These are phyloP conservation scores for Bipolaris victoriae DNA, from an alignment of 2,329 filamentous ascomycete genomes.

Conservation along the genomic window DNA sequence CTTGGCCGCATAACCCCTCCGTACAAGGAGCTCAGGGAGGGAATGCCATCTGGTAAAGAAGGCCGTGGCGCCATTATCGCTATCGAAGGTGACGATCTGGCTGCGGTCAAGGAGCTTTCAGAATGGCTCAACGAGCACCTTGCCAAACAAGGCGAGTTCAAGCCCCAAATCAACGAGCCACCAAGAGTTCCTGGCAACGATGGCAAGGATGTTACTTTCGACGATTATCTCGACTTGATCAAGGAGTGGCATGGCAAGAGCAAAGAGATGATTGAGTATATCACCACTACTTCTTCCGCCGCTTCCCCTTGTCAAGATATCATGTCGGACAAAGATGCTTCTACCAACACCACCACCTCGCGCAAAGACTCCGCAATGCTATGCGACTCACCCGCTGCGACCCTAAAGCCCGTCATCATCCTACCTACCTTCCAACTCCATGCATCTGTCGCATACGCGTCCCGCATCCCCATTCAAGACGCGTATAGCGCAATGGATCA, in stretches of 20 bases:
- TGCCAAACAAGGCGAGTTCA: slow-evolving; percentile 59
- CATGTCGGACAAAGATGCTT: slow-evolving; percentile 21
- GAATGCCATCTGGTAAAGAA: slow-evolving; percentile 38
- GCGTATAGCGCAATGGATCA: slow-evolving; percentile 83
- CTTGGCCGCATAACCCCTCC: slow-evolving; percentile 78
- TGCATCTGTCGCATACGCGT: slow-evolving; percentile 76
- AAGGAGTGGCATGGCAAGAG: slow-evolving; percentile 78
- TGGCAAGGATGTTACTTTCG: slow-evolving; percentile 46
- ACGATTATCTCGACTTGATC: slow-evolving; percentile 70
- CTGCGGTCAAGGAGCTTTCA: slow-evolving; percentile 70
- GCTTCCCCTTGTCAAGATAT: slow-evolving; percentile 7
- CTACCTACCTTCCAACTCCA: slow-evolving; percentile 81
- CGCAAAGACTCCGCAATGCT: slow-evolving; percentile 30
- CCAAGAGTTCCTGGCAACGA: slow-evolving; percentile 50
- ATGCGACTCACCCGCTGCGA: slow-evolving; percentile 13
- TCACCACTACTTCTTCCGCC: slow-evolving; percentile 47
- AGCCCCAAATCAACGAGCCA: slow-evolving; percentile 58
- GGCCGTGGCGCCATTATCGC: slow-evolving; percentile 80
- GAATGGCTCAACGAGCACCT: slow-evolving; percentile 65
- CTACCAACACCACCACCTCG: slow-evolving; percentile 5
- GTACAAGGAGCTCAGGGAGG: slow-evolving; percentile 48
- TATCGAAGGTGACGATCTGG: slow-evolving; percentile 74
- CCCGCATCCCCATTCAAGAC: slow-evolving; percentile 75
- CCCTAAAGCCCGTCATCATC: slow-evolving; percentile 70
- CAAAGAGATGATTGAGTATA: slow-evolving; percentile 68